A percentile compares a stretch with the other conserved stretches of the same genome.
phyloP scores from a whole-genome alignment of 2,329 filamentous ascomycete genomes.

The Neofusicoccum umdonicola region DNA sequence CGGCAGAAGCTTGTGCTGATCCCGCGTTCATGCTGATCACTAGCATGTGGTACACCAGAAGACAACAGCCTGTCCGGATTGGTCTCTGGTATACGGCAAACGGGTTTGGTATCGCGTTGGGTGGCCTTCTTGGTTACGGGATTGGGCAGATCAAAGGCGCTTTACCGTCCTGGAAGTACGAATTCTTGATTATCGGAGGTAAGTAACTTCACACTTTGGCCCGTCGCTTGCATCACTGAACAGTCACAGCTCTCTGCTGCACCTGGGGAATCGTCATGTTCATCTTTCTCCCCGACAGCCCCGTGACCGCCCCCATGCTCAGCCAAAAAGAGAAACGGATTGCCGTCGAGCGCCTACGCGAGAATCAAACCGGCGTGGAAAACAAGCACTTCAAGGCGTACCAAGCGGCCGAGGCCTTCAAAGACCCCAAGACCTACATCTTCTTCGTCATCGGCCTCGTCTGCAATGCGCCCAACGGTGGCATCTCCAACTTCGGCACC shows the following conservation, averaged over 20 bases:
- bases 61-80: slow-evolving; percentile 61
- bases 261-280: slow-evolving; percentile 60
- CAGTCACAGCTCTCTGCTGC: slow-evolving; percentile 49
- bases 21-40: slow-evolving; percentile 65
- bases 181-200: slow-evolving; percentile 61
- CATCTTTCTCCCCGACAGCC: slow-evolving; percentile 56
- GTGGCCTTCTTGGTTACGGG: slow-evolving; percentile 57
- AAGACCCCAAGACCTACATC: slow-evolving; percentile 45
- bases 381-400: slow-evolving; percentile 50
- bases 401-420: slow-evolving; percentile 47
- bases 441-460: slow-evolving; percentile 38
- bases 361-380: slow-evolving; percentile 51
- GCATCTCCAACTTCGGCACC: slow-evolving; percentile 39
- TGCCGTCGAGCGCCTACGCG: slow-evolving; percentile 41
- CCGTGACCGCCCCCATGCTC: slow-evolving; percentile 27
- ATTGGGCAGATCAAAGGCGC: slow-evolving; percentile 60
- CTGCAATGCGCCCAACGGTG: slow-evolving; percentile 41
- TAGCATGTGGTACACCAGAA: slow-evolving; percentile 63
- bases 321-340: slow-evolving; percentile 22
- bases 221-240: not conserved
- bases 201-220: not conserved
- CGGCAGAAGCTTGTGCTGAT: slow-evolving; percentile 57
- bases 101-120: slow-evolving; percentile 58
- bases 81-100: slow-evolving; percentile 59
- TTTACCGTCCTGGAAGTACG: slow-evolving; percentile 63